Evolutionary conservation across 768 basidiomycete genomes (phyloP).

Genomic region (Boletus vermiculosoides): DNA sequence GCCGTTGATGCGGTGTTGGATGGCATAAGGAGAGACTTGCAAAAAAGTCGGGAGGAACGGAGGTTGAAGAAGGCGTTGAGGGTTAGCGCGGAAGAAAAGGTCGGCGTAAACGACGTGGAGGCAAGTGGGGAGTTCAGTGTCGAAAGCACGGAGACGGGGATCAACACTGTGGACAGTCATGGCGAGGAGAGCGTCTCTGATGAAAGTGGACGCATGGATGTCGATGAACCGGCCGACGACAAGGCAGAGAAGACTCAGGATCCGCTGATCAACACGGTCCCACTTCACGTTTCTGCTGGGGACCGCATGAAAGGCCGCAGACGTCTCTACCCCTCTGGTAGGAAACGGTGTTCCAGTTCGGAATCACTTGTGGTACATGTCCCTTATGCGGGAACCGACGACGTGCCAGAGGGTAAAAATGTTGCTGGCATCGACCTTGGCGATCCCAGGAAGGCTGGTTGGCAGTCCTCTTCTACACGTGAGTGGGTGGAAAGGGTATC

Average conservation of each 20-base stretch:
- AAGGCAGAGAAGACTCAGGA: neutral
- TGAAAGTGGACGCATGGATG: conserved; percentile 21
- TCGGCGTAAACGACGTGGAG: conserved; percentile 3
- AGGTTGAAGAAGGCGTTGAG: conserved; percentile 4
- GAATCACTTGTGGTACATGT: conserved; percentile 33
- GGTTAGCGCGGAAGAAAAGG: neutral
- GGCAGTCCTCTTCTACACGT: conserved; percentile 35
- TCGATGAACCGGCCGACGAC: conserved; percentile 22
- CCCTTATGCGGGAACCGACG: conserved; percentile 18
- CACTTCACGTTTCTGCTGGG: conserved; percentile 30
- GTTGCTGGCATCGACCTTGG: conserved; percentile 14
- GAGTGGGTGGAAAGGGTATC: conserved; percentile 48
- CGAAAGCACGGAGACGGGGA: conserved; percentile 10
- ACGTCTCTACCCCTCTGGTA: conserved; percentile 4
- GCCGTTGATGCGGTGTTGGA: conserved; percentile 85
- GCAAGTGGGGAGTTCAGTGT: conserved; percentile 2
- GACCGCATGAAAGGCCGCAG: conserved; percentile 23
- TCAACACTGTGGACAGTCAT: conserved; percentile 1
- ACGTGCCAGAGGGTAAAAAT: conserved; percentile 19
- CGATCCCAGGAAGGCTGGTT: conserved; percentile 21
- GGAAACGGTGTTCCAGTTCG: conserved; percentile 16
- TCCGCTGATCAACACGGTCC: conserved; percentile 22
- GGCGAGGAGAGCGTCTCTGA: conserved; percentile 1
- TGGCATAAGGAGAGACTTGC: conserved; percentile 61
- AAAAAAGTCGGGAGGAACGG: conserved; percentile 30